Evolutionary conservation across 106 monocot genomes (phyloP).

Genomic region (Alisma plantagoaquatica): DNA sequence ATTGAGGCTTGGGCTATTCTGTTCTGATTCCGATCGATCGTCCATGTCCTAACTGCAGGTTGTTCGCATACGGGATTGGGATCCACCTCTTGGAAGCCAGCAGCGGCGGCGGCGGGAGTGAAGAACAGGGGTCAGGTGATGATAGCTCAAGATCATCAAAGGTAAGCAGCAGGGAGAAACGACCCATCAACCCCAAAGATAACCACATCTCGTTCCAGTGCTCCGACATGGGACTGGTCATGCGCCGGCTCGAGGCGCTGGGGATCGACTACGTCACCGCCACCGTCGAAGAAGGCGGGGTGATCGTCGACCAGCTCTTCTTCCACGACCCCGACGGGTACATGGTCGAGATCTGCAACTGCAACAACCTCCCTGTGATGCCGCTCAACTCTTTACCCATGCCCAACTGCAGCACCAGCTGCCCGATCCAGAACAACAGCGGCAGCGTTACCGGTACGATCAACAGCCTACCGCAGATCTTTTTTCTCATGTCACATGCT

Average conservation of each 20-base stretch:
- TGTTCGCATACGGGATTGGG: constrained; percentile 23
- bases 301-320: constrained; percentile 78
- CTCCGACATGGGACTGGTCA: constrained; percentile 43
- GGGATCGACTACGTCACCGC: constrained; percentile 39
- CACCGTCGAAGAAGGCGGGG: constrained; percentile 61
- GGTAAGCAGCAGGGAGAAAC: background rate
- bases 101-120: too few relatives aligned
- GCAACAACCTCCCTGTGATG: constrained; percentile 73
- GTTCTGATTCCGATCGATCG: too few relatives aligned
- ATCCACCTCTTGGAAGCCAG: constrained; percentile 23
- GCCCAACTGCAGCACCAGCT: background rate
- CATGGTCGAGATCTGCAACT: constrained; percentile 99
- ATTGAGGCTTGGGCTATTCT: constrained; percentile 5
- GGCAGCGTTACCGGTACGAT: too few relatives aligned
- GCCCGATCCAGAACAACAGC: too few relatives aligned
- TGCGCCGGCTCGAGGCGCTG: constrained; percentile 50
- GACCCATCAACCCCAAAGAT: constrained; percentile 25
- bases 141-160: too few relatives aligned
- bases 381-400: constrained; percentile 14
- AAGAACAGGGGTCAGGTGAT: too few relatives aligned
- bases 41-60: too few relatives aligned
- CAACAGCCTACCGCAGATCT: too few relatives aligned
- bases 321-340: constrained; percentile 93
- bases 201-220: constrained; percentile 56
- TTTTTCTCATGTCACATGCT: too few relatives aligned